Evolutionary conservation across 805 yeast species (phyloP).

Genomic region (Tetrapisispora fleetii): DNA sequence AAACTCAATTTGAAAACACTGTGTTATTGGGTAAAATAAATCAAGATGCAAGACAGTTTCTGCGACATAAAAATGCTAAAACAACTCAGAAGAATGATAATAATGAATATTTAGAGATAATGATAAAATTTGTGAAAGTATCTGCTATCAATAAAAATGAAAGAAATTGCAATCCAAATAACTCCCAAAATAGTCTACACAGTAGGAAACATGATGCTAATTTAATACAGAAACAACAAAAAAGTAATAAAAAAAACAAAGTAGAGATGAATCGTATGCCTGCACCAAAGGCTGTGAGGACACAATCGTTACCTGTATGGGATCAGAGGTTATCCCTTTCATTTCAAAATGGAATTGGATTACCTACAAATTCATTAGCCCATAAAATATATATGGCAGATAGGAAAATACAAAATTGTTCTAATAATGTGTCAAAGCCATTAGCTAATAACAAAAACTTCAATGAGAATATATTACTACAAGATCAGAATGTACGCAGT

Average conservation of each 20-base stretch:
- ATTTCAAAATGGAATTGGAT: background rate
- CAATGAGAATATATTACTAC: conserved; percentile 6
- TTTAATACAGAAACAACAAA: background rate
- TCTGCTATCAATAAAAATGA: background rate
- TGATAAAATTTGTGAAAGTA: conserved; percentile 24
- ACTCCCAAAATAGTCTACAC: background rate
- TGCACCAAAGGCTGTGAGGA: conserved; percentile 38
- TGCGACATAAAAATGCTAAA: background rate
- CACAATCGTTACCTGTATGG: conserved; percentile 37
- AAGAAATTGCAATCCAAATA: background rate
- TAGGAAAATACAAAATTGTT: conserved; percentile 15
- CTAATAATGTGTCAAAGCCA: background rate
- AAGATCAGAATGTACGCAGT: conserved; percentile 20
- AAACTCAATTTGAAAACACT: background rate
- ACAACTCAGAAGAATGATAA: background rate
- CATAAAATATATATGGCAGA: conserved; percentile 28
- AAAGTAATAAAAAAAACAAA: background rate
- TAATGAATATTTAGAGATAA: conserved; percentile 25
- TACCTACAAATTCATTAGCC: conserved; percentile 26
- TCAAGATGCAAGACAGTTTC: background rate
- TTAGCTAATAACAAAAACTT: conserved; percentile 3
- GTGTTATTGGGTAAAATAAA: background rate
- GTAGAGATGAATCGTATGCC: conserved; percentile 35
- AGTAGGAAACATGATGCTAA: background rate
- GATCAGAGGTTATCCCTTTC: conserved; percentile 13